Evolutionary conservation across 2,329 filamentous ascomycete genomes (phyloP), one percentile per base, ranked within the genome.

Genomic region (Cordyceps farinosa): DNA sequence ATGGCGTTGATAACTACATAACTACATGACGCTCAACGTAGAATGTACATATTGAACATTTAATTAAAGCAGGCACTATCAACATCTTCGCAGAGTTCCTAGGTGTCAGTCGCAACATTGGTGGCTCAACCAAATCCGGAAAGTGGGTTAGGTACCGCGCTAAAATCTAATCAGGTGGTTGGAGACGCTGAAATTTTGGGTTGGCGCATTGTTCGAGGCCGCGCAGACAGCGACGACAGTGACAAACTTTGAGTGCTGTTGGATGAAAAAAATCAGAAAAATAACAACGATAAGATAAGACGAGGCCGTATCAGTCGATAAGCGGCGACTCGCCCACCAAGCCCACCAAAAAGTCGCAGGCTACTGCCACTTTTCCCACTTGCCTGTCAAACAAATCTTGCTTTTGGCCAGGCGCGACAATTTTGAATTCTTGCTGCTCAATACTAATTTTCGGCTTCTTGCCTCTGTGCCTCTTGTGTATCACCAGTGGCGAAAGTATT

Each of bases 401-500:
- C 45, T 15, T 48, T 32, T 13, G 6, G 30, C 15, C 34, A 45
- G 17, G 10, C n/a, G 30, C 32, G 10, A n/a, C 38, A 60, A 61
- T 66, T 69, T 68, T 65, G 62, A 66, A 66, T 69, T 62, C 29
- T 69, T 67, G 40, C 60, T 42, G 13, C 54, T 50, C 44, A 58
- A 58, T 56, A 67, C 61, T 66, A 62, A 65, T 69, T 70, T 71
- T 70, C 65, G 55, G 30, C 38, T 62, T 52, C 47, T 27, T 54
- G 57, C 61, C 54, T 61, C 65, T 69, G 70, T 75, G 72, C 67
- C 65, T 64, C 56, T 76, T 78, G 76, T 78, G 76, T 77, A 78
- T 78, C 76, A 69, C 67, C 64, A 63, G 66, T 68, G 69, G 68
- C 71, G 44, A 70, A 69, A 72, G 69, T 71, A 72, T 71, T 71